phyloP scores from a whole-genome alignment of 139 green algal genomes.

The Yamagishiella unicocca region DNA sequence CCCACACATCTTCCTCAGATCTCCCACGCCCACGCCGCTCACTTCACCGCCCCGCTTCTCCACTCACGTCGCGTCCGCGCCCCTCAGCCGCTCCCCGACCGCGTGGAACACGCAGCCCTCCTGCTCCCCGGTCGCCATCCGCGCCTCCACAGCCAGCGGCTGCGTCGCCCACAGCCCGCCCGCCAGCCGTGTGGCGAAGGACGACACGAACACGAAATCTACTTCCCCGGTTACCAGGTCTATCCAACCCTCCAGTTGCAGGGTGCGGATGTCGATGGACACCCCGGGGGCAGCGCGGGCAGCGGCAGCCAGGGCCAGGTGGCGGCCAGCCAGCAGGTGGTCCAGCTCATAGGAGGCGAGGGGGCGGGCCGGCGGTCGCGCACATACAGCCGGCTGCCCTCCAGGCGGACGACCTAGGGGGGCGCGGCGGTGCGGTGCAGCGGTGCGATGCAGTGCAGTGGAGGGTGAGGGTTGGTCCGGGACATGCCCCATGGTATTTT shows the following conservation, averaged over 20 bases:
- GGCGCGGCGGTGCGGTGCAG: too few relatives aligned
- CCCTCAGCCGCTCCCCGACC: slow-evolving; percentile 24
- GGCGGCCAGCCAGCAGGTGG: slow-evolving; percentile 36
- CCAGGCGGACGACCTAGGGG: slow-evolving; percentile 21
- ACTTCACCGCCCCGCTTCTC: too few relatives aligned
- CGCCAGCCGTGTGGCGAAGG: neutral
- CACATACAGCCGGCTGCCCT: slow-evolving; percentile 41
- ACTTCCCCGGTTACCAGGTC: slow-evolving; percentile 2
- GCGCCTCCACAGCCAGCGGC: slow-evolving; percentile 25
- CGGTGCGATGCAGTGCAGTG: too few relatives aligned
- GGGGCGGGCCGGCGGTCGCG: neutral
- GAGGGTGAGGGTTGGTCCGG: too few relatives aligned
- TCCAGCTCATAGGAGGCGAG: slow-evolving; percentile 27
- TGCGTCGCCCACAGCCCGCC: slow-evolving; percentile 24
- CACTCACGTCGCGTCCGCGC: slow-evolving; percentile 15
- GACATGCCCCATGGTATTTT: too few relatives aligned
- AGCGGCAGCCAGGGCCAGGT: slow-evolving; percentile 41
- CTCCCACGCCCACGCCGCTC: neutral
- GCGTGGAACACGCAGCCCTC: slow-evolving; percentile 25
- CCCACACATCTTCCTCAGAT: too few relatives aligned
- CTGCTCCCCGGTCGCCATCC: slow-evolving; percentile 42
- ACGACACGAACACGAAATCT: slow-evolving; percentile 15
- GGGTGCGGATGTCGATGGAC: slow-evolving; percentile 16
- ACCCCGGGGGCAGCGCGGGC: slow-evolving; percentile 43
- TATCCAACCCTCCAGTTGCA: slow-evolving; percentile 36